These are phyloP conservation scores for Blumeria graminis DNA, from an alignment of 2,329 filamentous ascomycete genomes.

Conservation along the genomic window DNA sequence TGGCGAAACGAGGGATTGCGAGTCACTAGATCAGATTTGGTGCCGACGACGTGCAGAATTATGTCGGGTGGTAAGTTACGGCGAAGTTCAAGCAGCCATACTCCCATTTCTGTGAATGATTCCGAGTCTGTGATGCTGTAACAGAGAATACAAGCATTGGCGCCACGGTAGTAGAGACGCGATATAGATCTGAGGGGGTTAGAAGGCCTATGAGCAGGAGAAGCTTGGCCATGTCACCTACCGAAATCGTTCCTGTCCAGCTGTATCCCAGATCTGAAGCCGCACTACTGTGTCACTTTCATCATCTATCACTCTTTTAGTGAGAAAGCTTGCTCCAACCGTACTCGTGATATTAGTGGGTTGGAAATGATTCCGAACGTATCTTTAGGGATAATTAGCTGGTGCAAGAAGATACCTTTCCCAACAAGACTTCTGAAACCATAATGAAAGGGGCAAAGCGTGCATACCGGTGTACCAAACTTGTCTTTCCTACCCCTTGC, in stretches of 20 bases:
- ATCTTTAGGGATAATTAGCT: constrained; percentile 22
- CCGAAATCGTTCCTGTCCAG: constrained; percentile 85
- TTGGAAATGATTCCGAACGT: constrained; percentile 18
- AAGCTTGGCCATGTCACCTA: constrained; percentile 4
- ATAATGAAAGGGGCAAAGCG: not conserved
- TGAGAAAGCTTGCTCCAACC: constrained; percentile 59
- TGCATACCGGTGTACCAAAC: constrained; percentile 44
- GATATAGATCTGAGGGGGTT: constrained; percentile 43
- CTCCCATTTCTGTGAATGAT: constrained; percentile 78
- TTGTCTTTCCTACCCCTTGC: constrained; percentile 61
- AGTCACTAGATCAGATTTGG: constrained; percentile 75
- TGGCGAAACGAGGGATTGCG: constrained; percentile 55
- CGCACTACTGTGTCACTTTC: constrained; percentile 70
- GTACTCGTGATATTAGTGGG: constrained; percentile 26
- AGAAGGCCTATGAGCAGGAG: constrained; percentile 2
- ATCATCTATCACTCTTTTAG: constrained; percentile 56
- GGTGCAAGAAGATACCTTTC: not conserved
- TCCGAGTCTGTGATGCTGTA: constrained; percentile 76
- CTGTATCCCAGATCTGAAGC: constrained; percentile 93
- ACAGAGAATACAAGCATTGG: constrained; percentile 80
- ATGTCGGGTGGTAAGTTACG: constrained; percentile 48
- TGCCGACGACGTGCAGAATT: constrained; percentile 85
- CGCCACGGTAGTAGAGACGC: constrained; percentile 85
- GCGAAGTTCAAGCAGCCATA: constrained; percentile 69
- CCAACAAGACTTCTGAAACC: not conserved